These are phyloP conservation scores for Fusarium phyllophilum DNA, from an alignment of 2,329 filamentous ascomycete genomes.

Conservation along the genomic window DNA sequence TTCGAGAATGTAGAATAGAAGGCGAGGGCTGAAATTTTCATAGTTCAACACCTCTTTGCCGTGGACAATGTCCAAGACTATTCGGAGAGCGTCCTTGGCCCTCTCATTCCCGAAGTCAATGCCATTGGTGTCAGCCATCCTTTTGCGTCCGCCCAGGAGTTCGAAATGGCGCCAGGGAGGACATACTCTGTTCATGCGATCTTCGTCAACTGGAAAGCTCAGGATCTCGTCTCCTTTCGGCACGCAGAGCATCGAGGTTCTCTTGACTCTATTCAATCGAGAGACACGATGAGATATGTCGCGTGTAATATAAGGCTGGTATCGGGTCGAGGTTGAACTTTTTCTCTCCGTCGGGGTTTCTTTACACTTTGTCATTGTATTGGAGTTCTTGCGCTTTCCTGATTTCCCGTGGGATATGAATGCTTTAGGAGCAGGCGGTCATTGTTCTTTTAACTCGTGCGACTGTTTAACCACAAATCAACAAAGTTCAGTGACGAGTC, in stretches of 20 bases:
- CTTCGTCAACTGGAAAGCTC: neutral
- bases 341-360: neutral
- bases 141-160: neutral
- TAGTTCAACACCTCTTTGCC: neutral
- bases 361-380: neutral
- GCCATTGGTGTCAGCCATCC: neutral
- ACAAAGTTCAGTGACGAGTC: neutral
- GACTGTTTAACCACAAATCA: neutral
- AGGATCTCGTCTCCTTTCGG: neutral
- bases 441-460: neutral
- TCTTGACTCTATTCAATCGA: neutral
- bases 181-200: conserved; percentile 8
- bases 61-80: conserved; percentile 12
- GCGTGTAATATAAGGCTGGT: neutral
- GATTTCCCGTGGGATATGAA: neutral
- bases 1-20: conserved; percentile 28
- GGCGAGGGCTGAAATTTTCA: neutral
- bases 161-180: neutral
- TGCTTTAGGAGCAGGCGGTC: neutral
- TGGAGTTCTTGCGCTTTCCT: neutral
- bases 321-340: neutral
- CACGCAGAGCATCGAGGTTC: neutral
- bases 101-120: neutral
- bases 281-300: neutral
- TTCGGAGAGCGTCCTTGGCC: conserved; percentile 1